A percentile compares a stretch with the other conserved stretches of the same genome.
Evolutionary conservation across 257 asterid species (phyloP).

Genomic region (Petunia axillaris): DNA sequence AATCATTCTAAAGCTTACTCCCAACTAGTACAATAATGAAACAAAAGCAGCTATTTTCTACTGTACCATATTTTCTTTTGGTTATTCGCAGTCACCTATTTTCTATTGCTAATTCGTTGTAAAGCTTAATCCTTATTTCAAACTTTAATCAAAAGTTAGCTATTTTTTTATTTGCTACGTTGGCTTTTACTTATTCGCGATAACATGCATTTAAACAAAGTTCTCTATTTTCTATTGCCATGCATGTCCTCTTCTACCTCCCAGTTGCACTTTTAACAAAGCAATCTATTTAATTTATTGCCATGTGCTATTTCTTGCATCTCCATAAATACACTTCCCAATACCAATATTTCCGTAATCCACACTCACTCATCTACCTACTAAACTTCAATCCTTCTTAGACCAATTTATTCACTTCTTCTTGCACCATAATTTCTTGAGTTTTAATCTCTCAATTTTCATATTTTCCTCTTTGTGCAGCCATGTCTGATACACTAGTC

Average conservation of each 20-base stretch:
- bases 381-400: neutral
- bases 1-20: neutral
- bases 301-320: neutral
- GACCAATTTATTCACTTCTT: no score
- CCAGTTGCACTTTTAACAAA: neutral
- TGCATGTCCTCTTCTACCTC: conserved; percentile 19
- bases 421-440: no score
- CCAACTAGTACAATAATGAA: no score
- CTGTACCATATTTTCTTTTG: no score
- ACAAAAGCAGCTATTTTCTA: no score
- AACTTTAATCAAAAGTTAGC: neutral
- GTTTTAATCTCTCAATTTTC: neutral
- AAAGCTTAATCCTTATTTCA: no score
- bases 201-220: neutral
- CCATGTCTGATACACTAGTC: conserved; percentile 19
- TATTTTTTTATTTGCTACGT: neutral
- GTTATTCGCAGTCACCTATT: no score
- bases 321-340: neutral
- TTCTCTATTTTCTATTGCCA: neutral
- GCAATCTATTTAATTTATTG: neutral
- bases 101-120: no score
- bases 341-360: neutral
- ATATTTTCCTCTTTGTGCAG: neutral
- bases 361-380: neutral
- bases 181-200: neutral